Base-by-base conservation (phyloP, 345 rosid species). In the Isatis tinctoria region DNA sequence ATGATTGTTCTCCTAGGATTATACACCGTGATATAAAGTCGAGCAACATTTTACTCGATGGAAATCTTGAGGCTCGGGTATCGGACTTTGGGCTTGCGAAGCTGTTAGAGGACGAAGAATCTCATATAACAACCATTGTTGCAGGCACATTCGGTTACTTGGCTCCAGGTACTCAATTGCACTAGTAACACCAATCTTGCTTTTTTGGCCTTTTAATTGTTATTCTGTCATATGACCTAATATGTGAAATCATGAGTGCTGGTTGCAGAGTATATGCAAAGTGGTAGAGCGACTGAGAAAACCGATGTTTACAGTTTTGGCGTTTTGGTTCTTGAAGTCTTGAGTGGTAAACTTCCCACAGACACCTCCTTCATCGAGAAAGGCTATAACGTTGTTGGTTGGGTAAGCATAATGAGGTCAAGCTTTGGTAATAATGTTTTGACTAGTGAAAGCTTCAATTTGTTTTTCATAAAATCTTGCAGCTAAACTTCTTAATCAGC, bases 121-220 rank as follows among this genome's bases (percentile, higher is more conserved):
- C 99, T 47, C 99, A 95, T 74, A 95, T 95, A 52, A 95, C 99
- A 35, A 95, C 99, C 72, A 88, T 92, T 76, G 99, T 95, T 82
- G 99, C 98, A 9, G 99, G 99, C 71, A 95, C 99, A 67, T 95
- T 95, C 79, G 99, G 99, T 70, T 95, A 95, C 80, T 75, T 95
- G 72, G 99, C 99, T 76, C 99, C 99, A 69, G 99, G 99, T 95
- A 82, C 75, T 87, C 58, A 60, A 17, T 53, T 33, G 22, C 35
- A 20, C 61, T 14, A 62, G 37, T 70, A 62, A 44, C 22, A 48
- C 47, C 26, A 72, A 9, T 52, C 32, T 27, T 14, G 49, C 6
- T 16, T 44, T 54, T 28, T 1, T 6, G 69, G 27, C 36, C 37
- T 64, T 30, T 24, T 10, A 48, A 30, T 16, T 51, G 40, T 39